phyloP scores from a whole-genome alignment of 805 yeast genomes.

The Saccharomycopsis babjevae region DNA sequence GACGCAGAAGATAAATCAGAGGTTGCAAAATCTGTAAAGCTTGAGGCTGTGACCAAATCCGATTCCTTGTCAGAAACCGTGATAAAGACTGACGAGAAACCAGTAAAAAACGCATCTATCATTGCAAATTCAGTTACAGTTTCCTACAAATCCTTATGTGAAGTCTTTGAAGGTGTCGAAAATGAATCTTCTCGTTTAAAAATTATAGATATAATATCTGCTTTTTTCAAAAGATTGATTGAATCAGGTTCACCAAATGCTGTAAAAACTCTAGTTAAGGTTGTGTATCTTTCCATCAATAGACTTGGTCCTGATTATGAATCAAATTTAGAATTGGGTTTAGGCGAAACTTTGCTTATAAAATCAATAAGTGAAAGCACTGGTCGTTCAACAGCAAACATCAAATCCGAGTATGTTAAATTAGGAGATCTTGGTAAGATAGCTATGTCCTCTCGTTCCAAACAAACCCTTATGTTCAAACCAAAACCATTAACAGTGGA shows the following conservation, averaged over 20 bases:
- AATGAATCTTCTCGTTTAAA: conserved; percentile 73
- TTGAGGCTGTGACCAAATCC: background rate
- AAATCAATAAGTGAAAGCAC: conserved; percentile 87
- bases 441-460: conserved; percentile 72
- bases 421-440: conserved; percentile 87
- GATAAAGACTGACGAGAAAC: background rate
- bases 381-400: conserved; percentile 63
- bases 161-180: conserved; percentile 70
- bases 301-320: conserved; percentile 93
- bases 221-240: conserved; percentile 58
- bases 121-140: conserved; percentile 18
- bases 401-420: conserved; percentile 65
- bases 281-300: conserved; percentile 80
- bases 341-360: conserved; percentile 81
- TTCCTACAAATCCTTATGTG: conserved; percentile 37
- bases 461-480: conserved; percentile 88
- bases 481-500: conserved; percentile 72
- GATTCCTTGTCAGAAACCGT: background rate
- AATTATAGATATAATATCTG: conserved; percentile 65
- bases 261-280: conserved; percentile 47
- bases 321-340: conserved; percentile 74
- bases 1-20: background rate
- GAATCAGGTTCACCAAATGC: conserved; percentile 27
- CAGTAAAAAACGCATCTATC: background rate
- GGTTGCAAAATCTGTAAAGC: background rate